These are phyloP conservation scores for Termitomyces sp. DNA, from an alignment of 768 basidiomycete genomes.

Conservation along the genomic window DNA sequence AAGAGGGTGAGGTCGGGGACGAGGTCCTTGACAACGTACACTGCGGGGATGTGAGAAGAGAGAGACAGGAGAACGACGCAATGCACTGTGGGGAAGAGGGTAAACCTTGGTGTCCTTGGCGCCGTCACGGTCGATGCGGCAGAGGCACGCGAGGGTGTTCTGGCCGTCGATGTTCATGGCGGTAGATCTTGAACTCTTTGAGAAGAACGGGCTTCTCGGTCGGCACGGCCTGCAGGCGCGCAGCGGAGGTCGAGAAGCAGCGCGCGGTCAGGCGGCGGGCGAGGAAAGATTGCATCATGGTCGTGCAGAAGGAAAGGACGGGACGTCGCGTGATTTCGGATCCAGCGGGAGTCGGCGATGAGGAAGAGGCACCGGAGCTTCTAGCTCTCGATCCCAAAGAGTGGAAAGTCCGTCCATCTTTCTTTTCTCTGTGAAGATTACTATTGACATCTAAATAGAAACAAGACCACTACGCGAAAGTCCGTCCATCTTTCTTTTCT, in stretches of 20 bases:
- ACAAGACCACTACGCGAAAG: constrained; percentile 99
- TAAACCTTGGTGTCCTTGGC: constrained; percentile 86
- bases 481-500: too few relatives aligned
- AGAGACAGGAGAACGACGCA: background rate
- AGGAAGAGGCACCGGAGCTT: too few relatives aligned
- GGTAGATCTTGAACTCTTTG: constrained; percentile 99
- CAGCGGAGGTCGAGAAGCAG: constrained; percentile 12
- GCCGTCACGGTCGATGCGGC: constrained; percentile 81
- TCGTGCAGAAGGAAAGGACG: background rate
- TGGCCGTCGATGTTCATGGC: constrained; percentile 94
- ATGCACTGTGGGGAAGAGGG: constrained; percentile 94
- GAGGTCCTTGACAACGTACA: constrained; percentile 99
- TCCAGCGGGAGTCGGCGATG: constrained; percentile 77
- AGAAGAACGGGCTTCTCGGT: constrained; percentile 65
- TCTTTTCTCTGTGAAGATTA: too few relatives aligned
- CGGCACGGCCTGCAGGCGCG: constrained; percentile 41
- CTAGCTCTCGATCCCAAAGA: constrained; percentile 94
- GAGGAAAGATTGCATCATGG: constrained; percentile 16
- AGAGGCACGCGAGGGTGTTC: constrained; percentile 97
- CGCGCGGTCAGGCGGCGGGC: constrained; percentile 9
- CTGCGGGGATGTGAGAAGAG: constrained; percentile 33
- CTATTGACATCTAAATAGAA: constrained; percentile 69
- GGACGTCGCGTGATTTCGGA: constrained; percentile 20
- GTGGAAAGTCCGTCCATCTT: constrained; percentile 91
- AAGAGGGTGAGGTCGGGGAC: constrained; percentile 89